Percentiles rank a stretch among this genome's conserved stretches.
Conservation (phyloP, 176 grass and related monocot species). For the Phoenix dactylifera region DNA sequence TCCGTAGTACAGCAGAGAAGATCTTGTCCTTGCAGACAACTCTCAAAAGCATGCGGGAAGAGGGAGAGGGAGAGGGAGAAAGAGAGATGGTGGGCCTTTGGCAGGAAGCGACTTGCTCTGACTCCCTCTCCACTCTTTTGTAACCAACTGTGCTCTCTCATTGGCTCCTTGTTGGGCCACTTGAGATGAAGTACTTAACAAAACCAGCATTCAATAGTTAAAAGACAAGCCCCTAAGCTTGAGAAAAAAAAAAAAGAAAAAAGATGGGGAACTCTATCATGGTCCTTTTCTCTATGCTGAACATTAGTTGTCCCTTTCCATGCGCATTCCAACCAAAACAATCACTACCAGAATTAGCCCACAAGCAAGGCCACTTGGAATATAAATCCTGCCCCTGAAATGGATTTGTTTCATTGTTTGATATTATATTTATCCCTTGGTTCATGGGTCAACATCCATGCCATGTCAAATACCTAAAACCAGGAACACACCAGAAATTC, state of each 20-base stretch:
- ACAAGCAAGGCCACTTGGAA: conserved; percentile 33
- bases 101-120: conserved; percentile 30
- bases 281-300: not conserved
- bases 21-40: conserved; percentile 73
- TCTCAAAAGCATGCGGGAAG: conserved; percentile 25
- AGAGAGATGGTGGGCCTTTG: not conserved
- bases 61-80: no score
- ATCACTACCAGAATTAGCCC: not conserved
- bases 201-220: conserved; percentile 65
- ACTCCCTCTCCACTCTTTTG: conserved; percentile 40
- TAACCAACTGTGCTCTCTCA: conserved; percentile 58
- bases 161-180: conserved; percentile 42
- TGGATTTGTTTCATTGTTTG: conserved; percentile 29
- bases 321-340: no score
- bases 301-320: not conserved
- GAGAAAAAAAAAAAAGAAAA: no score
- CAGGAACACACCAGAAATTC: conserved; percentile 10
- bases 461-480: conserved; percentile 53
- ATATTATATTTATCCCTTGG: conserved; percentile 29
- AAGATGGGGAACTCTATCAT: no score
- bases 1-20: conserved; percentile 67
- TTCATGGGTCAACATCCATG: conserved; percentile 42
- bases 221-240: not conserved
- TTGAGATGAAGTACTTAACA: conserved; percentile 80
- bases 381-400: conserved; percentile 20